Evolutionary conservation across 495 filamentous ascomycete species (phyloP).

Genomic region (Xylaria sp.): DNA sequence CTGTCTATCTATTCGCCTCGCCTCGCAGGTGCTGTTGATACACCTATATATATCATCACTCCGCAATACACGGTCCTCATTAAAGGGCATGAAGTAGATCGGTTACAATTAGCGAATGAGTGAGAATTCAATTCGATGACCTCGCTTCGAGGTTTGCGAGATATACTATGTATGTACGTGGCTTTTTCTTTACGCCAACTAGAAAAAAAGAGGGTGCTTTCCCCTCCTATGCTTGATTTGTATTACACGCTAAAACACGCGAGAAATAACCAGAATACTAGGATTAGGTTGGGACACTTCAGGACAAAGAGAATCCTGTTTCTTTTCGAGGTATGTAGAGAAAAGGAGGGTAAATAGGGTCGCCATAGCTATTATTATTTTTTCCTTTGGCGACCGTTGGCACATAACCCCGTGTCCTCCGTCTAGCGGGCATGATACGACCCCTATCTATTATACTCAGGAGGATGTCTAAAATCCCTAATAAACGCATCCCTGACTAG

Average conservation of each 20-base stretch:
- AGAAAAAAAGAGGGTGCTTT: background rate
- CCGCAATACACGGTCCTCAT: too few relatives aligned
- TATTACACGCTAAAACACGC: conserved; percentile 16
- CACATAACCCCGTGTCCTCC: background rate
- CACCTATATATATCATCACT: background rate
- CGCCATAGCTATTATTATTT: background rate
- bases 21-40: background rate
- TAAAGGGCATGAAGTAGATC: too few relatives aligned
- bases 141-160: background rate
- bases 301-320: background rate
- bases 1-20: background rate
- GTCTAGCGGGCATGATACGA: background rate
- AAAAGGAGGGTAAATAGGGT: background rate
- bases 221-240: background rate
- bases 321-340: background rate
- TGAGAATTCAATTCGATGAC: background rate
- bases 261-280: background rate
- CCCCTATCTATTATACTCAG: conserved; percentile 13
- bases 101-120: background rate
- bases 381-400: background rate
- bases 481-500: conserved; percentile 26
- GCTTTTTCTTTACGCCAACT: background rate
- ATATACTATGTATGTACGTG: background rate
- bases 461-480: background rate
- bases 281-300: background rate